Evolutionary conservation across 495 filamentous ascomycete species (phyloP), one percentile per base, ranked within the genome.

Genomic region (Hypoxylon cercidicola): DNA sequence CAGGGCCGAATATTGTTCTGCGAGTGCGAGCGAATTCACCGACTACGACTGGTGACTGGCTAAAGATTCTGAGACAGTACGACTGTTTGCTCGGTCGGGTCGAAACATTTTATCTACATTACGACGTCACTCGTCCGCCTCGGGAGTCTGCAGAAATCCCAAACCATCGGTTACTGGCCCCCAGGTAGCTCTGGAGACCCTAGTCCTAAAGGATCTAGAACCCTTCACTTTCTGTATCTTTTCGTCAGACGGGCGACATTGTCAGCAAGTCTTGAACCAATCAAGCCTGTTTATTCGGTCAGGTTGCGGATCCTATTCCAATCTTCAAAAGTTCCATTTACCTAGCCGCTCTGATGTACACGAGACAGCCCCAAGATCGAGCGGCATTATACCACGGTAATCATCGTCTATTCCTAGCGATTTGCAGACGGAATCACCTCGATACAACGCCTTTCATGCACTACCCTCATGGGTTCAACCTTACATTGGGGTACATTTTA

Each of bases 171-270:
- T 23, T 23, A 18, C 19, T 45, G 20, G 43, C 43, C 18, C 45
- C 39, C 8, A 41, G 46, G 25, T 21, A 46, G 7, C 25, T 28
- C 25, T 28, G 3, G 25, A 28, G 47, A 64, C 55, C 58, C 59
- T 47, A 43, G 68, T 56, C 52, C 44, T 4, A 54, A 60, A 68
- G 68, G 68, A 71, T 71, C 64, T 52, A 60, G 60, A 68, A 47
- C 68, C 68, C 68, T 63, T 68, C 45, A 53, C 39, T 25, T 52
- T 25, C 51, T 23, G 34, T 48, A 30, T 54, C 34, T 50, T 44
- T 45, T 49, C 53, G 48, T 68, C 45, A 63, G 58, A 67, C 46
- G 40, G 49, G 45, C 58, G 46, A 54, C 58, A 32, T 18, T 52
- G 18, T 62, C 58, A 67, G 64, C 58, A 53, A 62, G 46, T 41